Percentiles rank a stretch among this genome's conserved stretches.
phyloP scores from a whole-genome alignment of 768 basidiomycete genomes.

The Pleurotus salmoneostramineus region DNA sequence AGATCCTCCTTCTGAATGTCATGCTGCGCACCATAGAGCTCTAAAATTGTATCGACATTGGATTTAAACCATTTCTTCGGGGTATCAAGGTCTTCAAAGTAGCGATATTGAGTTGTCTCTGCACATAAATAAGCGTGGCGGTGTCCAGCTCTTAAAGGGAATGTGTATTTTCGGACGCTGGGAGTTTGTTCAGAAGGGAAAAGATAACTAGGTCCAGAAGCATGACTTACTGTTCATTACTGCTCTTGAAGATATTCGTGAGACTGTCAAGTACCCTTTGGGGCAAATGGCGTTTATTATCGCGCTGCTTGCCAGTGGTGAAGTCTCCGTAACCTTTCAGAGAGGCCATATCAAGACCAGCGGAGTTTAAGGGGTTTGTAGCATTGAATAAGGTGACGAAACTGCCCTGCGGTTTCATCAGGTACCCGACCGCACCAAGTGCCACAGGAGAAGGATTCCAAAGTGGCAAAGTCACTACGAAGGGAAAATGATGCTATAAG shows the following conservation, averaged over 20 bases:
- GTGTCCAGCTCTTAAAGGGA: slow-evolving; percentile 60
- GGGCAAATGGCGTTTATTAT: slow-evolving; percentile 56
- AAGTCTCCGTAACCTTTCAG: slow-evolving; percentile 65
- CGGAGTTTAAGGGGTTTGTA: slow-evolving; percentile 45
- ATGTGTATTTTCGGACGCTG: slow-evolving; percentile 43
- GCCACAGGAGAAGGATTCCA: slow-evolving; percentile 65
- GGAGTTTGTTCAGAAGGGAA: slow-evolving; percentile 10
- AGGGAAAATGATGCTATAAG: neutral
- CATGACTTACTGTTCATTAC: slow-evolving; percentile 30
- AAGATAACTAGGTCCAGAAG: slow-evolving; percentile 21
- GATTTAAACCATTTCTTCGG: slow-evolving; percentile 73
- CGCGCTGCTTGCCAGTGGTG: slow-evolving; percentile 39
- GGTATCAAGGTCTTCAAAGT: slow-evolving; percentile 57
- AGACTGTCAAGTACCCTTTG: slow-evolving; percentile 55
- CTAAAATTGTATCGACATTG: slow-evolving; percentile 61
- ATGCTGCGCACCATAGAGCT: slow-evolving; percentile 44
- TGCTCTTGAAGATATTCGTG: slow-evolving; percentile 41
- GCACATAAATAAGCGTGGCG: slow-evolving; percentile 64
- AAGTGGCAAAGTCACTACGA: slow-evolving; percentile 57
- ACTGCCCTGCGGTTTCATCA: slow-evolving; percentile 59
- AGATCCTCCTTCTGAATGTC: slow-evolving; percentile 57
- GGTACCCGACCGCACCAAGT: slow-evolving; percentile 74
- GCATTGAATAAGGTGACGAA: slow-evolving; percentile 76
- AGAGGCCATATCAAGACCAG: slow-evolving; percentile 47
- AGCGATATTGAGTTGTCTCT: slow-evolving; percentile 67